These are phyloP conservation scores for Ophiocordyceps camponoti-rufipedis DNA, from an alignment of 2,329 filamentous ascomycete species.

Conservation along the genomic window DNA sequence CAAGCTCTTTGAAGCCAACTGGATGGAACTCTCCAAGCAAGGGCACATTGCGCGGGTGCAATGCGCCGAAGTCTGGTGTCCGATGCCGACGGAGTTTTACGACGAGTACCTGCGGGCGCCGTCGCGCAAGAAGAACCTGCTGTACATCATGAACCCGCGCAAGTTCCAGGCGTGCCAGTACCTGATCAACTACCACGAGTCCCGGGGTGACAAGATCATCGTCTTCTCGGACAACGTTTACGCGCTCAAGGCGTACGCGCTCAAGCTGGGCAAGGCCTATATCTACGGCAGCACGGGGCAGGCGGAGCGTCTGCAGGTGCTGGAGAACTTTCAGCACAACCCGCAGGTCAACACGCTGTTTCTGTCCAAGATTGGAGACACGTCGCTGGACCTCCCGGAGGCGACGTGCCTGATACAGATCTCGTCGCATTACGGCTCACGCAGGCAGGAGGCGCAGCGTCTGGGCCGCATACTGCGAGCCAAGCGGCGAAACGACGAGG, in stretches of 20 bases:
- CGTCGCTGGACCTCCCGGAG: conserved; percentile 90
- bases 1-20: conserved; percentile 95
- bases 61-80: conserved; percentile 97
- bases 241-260: conserved; percentile 69
- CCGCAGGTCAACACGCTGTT: conserved; percentile 82
- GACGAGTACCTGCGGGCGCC: conserved; percentile 71
- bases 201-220: conserved; percentile 89
- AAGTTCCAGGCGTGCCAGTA: conserved; percentile 98
- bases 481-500: conserved; percentile 90
- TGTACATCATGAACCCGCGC: conserved; percentile 94
- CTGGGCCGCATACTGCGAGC: conserved; percentile 85
- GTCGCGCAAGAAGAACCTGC: conserved; percentile 25
- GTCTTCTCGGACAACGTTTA: conserved; percentile 98
- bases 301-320: conserved; percentile 64
- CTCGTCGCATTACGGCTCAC: conserved; percentile 91
- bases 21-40: conserved; percentile 96
- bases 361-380: conserved; percentile 93
- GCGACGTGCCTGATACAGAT: conserved; percentile 96
- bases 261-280: conserved; percentile 68
- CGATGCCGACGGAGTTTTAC: conserved; percentile 98
- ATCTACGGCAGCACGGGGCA: conserved; percentile 85
- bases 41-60: conserved; percentile 95
- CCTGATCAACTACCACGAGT: conserved; percentile 95
- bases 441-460: conserved; percentile 88
- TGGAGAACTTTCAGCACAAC: conserved; percentile 93